Base-by-base conservation (phyloP, 2,329 filamentous ascomycete species). In the Stemphylium vesicarium region DNA sequence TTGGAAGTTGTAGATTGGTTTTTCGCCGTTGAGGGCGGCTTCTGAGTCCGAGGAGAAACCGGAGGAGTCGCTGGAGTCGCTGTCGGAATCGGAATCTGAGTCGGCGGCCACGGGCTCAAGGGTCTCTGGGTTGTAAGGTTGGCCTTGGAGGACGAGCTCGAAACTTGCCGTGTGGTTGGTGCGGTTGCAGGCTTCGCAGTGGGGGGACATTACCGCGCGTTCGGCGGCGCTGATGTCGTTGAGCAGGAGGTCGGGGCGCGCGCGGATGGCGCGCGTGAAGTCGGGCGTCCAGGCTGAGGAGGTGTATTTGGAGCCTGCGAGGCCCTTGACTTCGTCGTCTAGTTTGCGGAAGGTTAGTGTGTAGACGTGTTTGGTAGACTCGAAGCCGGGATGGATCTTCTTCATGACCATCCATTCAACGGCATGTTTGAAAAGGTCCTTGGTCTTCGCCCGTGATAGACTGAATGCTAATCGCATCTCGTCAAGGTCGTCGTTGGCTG, bases 371-470 rank as follows among this genome's bases (percentile, higher is more conserved):
- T 90, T 85, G 4, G 83, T 77, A 15, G 82, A 81, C 10, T 83
- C 77, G 65, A 92, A 93, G 0, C 80, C 85, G 0, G 89, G 90
- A 62, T 92, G 88, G 45, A 95, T 81, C 63, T 88, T 88, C 69
- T 89, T 90, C 66, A 92, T 89, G 2, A 94, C 87, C 76, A 93
- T 88, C 90, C 90, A 94, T 69, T 92, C 89, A 2, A 94, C 80
- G 0, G 85, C 88, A 64, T 88, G 86, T 42, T 84, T 84, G 77
- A 94, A 94, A 44, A 92, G 85, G 35, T 91, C 86, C 60, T 86
- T 87, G 0, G 88, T 78, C 45, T 88, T 88, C 62, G 87, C 87
- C 58, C 87, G 85, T 0, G 85, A 82, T 52, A 88, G 82, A 0
- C 87, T 90, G 71, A 91, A 92, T 63, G 89, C 79, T 1, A 93